Conservation (phyloP, 176 grass and related monocot genomes). For the Puya raimondii region DNA sequence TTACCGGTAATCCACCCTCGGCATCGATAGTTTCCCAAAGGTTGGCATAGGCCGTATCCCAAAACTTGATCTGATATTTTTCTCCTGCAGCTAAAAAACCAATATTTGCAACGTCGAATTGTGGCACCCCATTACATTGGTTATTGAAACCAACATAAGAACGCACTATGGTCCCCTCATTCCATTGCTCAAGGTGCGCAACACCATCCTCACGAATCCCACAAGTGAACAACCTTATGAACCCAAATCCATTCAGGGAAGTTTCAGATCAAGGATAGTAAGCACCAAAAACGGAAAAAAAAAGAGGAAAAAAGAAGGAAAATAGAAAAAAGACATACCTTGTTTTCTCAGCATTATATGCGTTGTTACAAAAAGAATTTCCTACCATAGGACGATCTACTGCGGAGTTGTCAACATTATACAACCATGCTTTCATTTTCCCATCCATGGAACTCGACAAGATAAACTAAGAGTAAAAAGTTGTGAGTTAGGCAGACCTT, state of each 20-base stretch:
- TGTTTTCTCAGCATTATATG: background rate
- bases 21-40: conserved; percentile 4
- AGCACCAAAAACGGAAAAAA: background rate
- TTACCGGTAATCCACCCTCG: conserved; percentile 13
- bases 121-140: background rate
- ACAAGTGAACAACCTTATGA: conserved; percentile 12
- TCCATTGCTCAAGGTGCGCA: conserved; percentile 13
- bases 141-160: conserved; percentile 11
- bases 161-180: conserved; percentile 1
- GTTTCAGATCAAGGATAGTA: background rate
- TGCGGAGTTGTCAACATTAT: conserved; percentile 11
- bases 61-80: conserved; percentile 18
- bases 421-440: conserved; percentile 18
- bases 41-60: conserved; percentile 10
- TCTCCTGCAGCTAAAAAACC: conserved; percentile 15
- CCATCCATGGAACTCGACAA: conserved; percentile 18
- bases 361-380: conserved; percentile 4
- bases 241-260: too few species aligned
- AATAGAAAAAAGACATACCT: background rate
- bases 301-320: background rate
- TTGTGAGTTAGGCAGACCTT: background rate
- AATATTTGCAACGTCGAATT: conserved; percentile 8
- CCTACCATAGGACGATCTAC: conserved; percentile 13
- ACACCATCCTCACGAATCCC: conserved; percentile 14
- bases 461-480: conserved; percentile 7